Evolutionary conservation across 2,329 filamentous ascomycete genomes (phyloP).

Genomic region (Zasmidium citrigriseum): DNA sequence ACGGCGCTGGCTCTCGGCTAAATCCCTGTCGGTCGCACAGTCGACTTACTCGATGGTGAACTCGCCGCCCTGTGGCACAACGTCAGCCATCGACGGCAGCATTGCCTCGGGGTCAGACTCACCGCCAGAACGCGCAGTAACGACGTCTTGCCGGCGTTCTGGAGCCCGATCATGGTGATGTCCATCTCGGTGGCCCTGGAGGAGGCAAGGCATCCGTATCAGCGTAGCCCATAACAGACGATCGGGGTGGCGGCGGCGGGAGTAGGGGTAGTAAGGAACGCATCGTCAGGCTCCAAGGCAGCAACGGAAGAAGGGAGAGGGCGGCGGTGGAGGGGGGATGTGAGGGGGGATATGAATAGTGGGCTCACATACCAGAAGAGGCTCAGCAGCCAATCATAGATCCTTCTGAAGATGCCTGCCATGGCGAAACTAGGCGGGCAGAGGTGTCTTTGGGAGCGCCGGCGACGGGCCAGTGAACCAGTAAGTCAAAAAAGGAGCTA

Average conservation of each 20-base stretch:
- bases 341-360: slow-evolving; percentile 1
- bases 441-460: background rate
- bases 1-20: slow-evolving; percentile 21
- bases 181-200: slow-evolving; percentile 98
- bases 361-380: slow-evolving; percentile 95
- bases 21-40: slow-evolving; percentile 41
- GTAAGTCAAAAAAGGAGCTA: background rate
- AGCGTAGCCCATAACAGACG: slow-evolving; percentile 18
- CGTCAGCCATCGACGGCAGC: slow-evolving; percentile 37
- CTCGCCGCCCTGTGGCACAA: slow-evolving; percentile 75
- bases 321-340: background rate
- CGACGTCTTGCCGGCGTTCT: slow-evolving; percentile 98
- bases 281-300: slow-evolving; percentile 21
- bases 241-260: background rate
- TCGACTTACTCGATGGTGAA: slow-evolving; percentile 88
- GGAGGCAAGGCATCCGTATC: slow-evolving; percentile 20
- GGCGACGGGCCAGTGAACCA: background rate
- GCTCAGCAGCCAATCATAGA: slow-evolving; percentile 98
- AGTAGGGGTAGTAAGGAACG: slow-evolving; percentile 13
- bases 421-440: slow-evolving; percentile 54
- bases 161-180: slow-evolving; percentile 96
- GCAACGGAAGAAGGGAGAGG: slow-evolving; percentile 8
- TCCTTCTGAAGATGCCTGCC: slow-evolving; percentile 87
- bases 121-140: slow-evolving; percentile 91
- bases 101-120: slow-evolving; percentile 48